phyloP scores from a whole-genome alignment of 2,329 filamentous ascomycete genomes.

The Paramyrothecium sp. region DNA sequence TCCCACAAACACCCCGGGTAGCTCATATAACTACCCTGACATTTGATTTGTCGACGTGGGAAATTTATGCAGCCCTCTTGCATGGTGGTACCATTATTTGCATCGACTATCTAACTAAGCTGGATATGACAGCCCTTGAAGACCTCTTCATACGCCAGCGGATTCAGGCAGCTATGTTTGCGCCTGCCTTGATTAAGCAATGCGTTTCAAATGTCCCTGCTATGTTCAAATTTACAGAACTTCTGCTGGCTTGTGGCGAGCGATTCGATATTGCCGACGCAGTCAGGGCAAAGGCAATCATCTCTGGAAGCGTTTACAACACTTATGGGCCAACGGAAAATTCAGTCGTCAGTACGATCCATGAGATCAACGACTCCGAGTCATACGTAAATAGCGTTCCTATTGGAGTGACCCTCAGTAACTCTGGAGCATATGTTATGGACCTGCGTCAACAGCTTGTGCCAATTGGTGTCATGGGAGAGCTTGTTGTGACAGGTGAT shows the following conservation, averaged over 20 bases:
- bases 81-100: conserved; percentile 17
- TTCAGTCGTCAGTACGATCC: conserved; percentile 6
- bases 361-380: conserved; percentile 1
- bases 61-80: conserved; percentile 11
- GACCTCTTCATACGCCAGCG: conserved; percentile 5
- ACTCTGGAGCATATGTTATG: conserved; percentile 20
- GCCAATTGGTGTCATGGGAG: conserved; percentile 21
- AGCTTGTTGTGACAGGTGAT: conserved; percentile 24
- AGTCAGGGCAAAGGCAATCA: background rate
- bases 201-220: conserved; percentile 6
- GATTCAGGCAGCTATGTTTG: conserved; percentile 6
- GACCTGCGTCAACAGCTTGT: conserved; percentile 18
- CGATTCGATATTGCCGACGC: conserved; percentile 10
- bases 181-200: conserved; percentile 14
- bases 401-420: conserved; percentile 14
- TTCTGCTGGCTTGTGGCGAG: conserved; percentile 11
- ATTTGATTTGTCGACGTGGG: conserved; percentile 9
- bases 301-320: conserved; percentile 7
- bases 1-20: background rate
- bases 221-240: conserved; percentile 4
- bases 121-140: conserved; percentile 9
- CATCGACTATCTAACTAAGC: conserved; percentile 10
- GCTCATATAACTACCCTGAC: conserved; percentile 10
- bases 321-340: conserved; percentile 17
- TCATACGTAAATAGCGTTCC: conserved; percentile 11